These are phyloP conservation scores for Petunia secreta DNA, from an alignment of 257 asterid genomes.

Conservation along the genomic window DNA sequence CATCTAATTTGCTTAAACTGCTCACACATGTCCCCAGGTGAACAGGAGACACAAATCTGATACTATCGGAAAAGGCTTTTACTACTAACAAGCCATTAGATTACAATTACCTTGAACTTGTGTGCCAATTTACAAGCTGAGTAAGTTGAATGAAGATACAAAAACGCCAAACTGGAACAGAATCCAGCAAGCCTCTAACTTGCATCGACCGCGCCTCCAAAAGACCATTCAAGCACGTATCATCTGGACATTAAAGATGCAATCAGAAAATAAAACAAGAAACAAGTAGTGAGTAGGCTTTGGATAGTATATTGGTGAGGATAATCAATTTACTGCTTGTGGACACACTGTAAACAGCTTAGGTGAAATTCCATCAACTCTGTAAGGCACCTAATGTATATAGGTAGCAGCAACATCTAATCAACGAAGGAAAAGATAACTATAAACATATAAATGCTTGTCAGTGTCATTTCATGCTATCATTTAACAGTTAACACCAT, in stretches of 20 bases:
- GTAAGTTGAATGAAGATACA: conserved; percentile 4
- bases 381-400: not conserved
- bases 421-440: not conserved
- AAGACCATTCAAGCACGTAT: conserved; percentile 34
- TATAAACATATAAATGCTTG: not conserved
- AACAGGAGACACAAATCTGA: not conserved
- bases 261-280: conserved; percentile 13
- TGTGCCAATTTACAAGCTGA: conserved; percentile 18
- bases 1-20: not conserved
- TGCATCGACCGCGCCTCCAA: not conserved
- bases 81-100: not conserved
- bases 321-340: not conserved
- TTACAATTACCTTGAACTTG: not conserved
- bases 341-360: not conserved
- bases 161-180: not conserved
- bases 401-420: not conserved
- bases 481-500: not conserved
- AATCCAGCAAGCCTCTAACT: conserved; percentile 10
- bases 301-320: not conserved
- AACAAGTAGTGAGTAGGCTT: not conserved
- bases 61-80: not conserved
- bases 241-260: conserved; percentile 27
- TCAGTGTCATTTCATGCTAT: not conserved
- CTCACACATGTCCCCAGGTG: not conserved
- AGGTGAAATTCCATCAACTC: not conserved